phyloP scores from a whole-genome alignment of 495 filamentous ascomycete species.

The Penicillium lagena region DNA sequence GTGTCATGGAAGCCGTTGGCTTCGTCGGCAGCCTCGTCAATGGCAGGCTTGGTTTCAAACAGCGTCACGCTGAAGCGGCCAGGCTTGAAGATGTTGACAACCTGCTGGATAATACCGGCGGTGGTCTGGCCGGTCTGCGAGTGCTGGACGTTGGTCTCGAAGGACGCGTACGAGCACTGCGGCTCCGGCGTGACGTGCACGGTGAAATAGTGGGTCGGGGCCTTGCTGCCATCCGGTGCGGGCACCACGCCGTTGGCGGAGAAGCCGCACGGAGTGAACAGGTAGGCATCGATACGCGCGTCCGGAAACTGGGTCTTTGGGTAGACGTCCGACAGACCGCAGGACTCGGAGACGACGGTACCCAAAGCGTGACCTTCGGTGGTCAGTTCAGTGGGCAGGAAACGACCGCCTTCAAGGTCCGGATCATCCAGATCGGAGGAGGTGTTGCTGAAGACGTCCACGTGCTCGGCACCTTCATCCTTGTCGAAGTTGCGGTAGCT shows the following conservation, averaged over 20 bases:
- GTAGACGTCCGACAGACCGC: slow-evolving; percentile 87
- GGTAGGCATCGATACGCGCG: slow-evolving; percentile 89
- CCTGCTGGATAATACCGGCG: slow-evolving; percentile 84
- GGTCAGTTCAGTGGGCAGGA: slow-evolving; percentile 65
- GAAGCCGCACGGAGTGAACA: slow-evolving; percentile 96
- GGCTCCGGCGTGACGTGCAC: slow-evolving; percentile 98
- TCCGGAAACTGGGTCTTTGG: slow-evolving; percentile 82
- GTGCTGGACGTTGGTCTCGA: slow-evolving; percentile 98
- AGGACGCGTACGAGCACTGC: slow-evolving; percentile 96
- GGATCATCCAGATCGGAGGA: slow-evolving; percentile 56
- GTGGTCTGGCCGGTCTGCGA: slow-evolving; percentile 83
- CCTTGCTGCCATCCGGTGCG: slow-evolving; percentile 55
- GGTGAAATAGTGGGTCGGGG: slow-evolving; percentile 88
- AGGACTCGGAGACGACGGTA: slow-evolving; percentile 84
- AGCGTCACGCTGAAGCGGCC: slow-evolving; percentile 95
- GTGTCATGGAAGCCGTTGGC: slow-evolving; percentile 27
- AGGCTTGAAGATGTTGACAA: slow-evolving; percentile 91
- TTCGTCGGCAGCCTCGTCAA: slow-evolving; percentile 33
- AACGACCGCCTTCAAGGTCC: slow-evolving; percentile 48
- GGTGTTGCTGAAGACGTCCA: slow-evolving; percentile 77
- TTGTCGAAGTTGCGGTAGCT: slow-evolving; percentile 50
- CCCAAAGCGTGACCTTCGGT: slow-evolving; percentile 94
- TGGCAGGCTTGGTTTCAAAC: slow-evolving; percentile 76
- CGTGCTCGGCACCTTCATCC: slow-evolving; percentile 45
- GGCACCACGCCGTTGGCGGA: slow-evolving; percentile 97